phyloP scores from a whole-genome alignment of 2,329 filamentous ascomycete genomes.

The Didymellaceae sp. region DNA sequence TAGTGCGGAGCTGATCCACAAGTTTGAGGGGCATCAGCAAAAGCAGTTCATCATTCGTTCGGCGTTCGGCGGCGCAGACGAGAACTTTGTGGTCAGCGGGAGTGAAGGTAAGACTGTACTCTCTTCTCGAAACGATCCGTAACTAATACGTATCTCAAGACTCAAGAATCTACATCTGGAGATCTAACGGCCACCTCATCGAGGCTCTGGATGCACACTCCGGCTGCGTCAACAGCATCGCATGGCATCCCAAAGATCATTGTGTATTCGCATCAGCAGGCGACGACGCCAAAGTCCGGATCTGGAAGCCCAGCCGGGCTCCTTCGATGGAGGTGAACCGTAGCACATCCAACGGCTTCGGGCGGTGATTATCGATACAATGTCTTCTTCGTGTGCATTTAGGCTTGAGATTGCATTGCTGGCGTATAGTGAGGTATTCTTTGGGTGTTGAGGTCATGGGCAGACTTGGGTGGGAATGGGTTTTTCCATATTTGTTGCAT shows the following conservation, averaged over 20 bases:
- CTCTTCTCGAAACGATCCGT: too few relatives aligned
- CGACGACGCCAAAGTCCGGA: slow-evolving; percentile 83
- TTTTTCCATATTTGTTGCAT: slow-evolving; percentile 8
- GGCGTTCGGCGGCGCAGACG: slow-evolving; percentile 84
- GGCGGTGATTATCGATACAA: slow-evolving; percentile 16
- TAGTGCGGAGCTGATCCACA: slow-evolving; percentile 73
- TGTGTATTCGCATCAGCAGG: slow-evolving; percentile 89
- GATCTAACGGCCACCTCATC: slow-evolving; percentile 79
- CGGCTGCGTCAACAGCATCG: slow-evolving; percentile 82
- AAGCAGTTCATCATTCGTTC: slow-evolving; percentile 81
- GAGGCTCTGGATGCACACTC: slow-evolving; percentile 78
- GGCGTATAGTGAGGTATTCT: slow-evolving; percentile 3
- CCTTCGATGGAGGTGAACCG: slow-evolving; percentile 16
- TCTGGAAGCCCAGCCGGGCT: slow-evolving; percentile 61
- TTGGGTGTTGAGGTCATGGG: slow-evolving; percentile 1
- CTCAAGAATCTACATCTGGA: slow-evolving; percentile 83
- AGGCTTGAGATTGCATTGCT: slow-evolving; percentile 9
- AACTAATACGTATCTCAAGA: slow-evolving; percentile 51
- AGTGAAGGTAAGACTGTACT: slow-evolving; percentile 74
- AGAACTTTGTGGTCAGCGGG: slow-evolving; percentile 89
- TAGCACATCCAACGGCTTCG: slow-evolving; percentile 30
- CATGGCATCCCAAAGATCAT: slow-evolving; percentile 86
- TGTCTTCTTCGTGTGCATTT: neutral
- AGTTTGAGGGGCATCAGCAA: slow-evolving; percentile 77
- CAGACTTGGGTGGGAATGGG: neutral